A percentile compares a stretch with the other conserved stretches of the same genome.
phyloP scores from a whole-genome alignment of 176 grass and related monocot species.

The sorghum (Sorghum bicolor) region DNA sequence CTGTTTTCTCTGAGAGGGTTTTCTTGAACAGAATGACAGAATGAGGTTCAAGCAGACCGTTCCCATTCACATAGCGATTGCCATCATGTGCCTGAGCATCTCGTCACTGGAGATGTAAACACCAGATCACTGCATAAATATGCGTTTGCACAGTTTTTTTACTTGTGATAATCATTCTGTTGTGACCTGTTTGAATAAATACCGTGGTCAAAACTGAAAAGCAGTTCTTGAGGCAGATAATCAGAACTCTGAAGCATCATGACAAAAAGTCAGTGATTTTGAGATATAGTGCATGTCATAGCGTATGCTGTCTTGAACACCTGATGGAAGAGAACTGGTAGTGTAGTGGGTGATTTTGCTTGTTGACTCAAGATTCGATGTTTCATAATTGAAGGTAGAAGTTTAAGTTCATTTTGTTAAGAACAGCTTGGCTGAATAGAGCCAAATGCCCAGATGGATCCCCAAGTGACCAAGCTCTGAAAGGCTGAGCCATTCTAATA shows the following conservation, averaged over 20 bases:
- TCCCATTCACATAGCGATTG: slow-evolving; percentile 75
- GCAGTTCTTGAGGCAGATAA: slow-evolving; percentile 68
- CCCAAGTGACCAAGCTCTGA: too few species aligned
- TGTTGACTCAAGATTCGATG: too few species aligned
- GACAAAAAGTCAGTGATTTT: background rate
- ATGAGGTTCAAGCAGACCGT: slow-evolving; percentile 68
- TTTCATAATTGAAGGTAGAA: too few species aligned
- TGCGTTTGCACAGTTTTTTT: background rate
- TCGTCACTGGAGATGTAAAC: slow-evolving; percentile 72
- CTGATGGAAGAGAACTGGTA: background rate
- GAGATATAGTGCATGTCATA: too few species aligned
- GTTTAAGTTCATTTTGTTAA: too few species aligned
- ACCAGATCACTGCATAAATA: background rate
- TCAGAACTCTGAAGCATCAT: slow-evolving; percentile 19
- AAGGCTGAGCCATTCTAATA: too few species aligned
- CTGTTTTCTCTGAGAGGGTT: slow-evolving; percentile 53
- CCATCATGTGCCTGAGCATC: slow-evolving; percentile 61
- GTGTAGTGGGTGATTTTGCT: background rate
- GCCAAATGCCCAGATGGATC: too few species aligned
- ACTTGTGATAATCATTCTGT: slow-evolving; percentile 7
- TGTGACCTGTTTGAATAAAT: slow-evolving; percentile 46
- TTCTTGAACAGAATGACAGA: slow-evolving; percentile 55
- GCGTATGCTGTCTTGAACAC: background rate
- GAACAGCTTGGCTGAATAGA: too few species aligned
- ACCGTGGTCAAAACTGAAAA: slow-evolving; percentile 46